These are phyloP conservation scores for Aspergillus brasiliensis DNA, from an alignment of 2,329 filamentous ascomycete species.

Conservation along the genomic window DNA sequence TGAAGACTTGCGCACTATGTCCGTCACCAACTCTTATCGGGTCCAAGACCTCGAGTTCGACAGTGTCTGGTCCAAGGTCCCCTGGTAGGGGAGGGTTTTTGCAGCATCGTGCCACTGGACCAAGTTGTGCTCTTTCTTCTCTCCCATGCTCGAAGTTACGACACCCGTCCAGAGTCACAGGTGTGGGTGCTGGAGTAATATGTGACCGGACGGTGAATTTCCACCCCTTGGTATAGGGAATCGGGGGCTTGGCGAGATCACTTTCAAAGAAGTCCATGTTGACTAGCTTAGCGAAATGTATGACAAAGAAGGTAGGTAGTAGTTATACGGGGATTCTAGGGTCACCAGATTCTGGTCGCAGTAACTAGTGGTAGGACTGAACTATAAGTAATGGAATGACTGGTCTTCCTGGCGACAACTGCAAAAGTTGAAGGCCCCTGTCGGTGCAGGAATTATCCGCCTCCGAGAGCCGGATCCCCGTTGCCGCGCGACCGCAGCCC, in stretches of 20 bases:
- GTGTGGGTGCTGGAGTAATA: neutral
- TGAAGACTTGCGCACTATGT: neutral
- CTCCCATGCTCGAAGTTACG: neutral
- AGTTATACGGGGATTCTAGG: too few species aligned
- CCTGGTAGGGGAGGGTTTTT: neutral
- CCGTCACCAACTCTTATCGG: neutral
- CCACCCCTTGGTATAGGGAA: neutral
- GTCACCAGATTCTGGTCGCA: too few species aligned
- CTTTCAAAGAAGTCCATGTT: neutral
- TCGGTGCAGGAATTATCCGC: too few species aligned
- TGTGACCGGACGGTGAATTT: neutral
- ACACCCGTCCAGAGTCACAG: neutral
- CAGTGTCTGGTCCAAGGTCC: neutral
- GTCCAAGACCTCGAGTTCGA: neutral
- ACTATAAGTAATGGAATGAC: too few species aligned
- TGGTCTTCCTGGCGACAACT: too few species aligned
- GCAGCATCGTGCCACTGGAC: neutral
- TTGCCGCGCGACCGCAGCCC: too few species aligned
- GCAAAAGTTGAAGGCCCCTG: too few species aligned
- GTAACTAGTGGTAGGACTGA: too few species aligned
- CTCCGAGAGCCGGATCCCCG: too few species aligned
- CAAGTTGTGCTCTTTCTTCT: neutral
- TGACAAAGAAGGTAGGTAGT: fast-evolving
- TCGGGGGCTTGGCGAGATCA: neutral
- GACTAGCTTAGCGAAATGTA: too few species aligned